Evolutionary conservation across 805 yeast genomes (phyloP).

Genomic region (Saccharomycopsis malanga): DNA sequence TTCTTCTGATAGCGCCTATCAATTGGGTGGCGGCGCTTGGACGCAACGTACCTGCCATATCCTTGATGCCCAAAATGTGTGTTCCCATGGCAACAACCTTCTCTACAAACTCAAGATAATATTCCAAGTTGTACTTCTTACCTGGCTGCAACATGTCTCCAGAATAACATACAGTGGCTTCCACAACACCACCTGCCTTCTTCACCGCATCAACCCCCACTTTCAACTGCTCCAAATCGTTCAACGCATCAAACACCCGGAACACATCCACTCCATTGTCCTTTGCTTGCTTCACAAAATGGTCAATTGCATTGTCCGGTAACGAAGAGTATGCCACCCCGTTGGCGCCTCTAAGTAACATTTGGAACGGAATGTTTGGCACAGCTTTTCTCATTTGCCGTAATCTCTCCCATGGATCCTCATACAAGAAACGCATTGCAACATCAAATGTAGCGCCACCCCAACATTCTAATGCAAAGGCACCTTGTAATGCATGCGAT

Average conservation of each 20-base stretch:
- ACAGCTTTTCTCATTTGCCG: conserved; percentile 80
- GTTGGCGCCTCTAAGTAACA: conserved; percentile 98
- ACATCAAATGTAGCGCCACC: conserved; percentile 99
- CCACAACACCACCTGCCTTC: conserved; percentile 98
- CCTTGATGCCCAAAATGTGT: conserved; percentile 94
- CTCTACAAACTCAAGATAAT: conserved; percentile 77
- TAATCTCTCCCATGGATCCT: conserved; percentile 98
- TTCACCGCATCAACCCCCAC: conserved; percentile 98
- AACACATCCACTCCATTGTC: conserved; percentile 95
- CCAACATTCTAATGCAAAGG: conserved; percentile 98
- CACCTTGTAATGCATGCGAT: conserved; percentile 80
- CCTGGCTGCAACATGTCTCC: conserved; percentile 97
- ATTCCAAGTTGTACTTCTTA: conserved; percentile 91
- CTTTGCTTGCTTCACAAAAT: conserved; percentile 91
- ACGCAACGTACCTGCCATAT: conserved; percentile 99
- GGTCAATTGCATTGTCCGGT: conserved; percentile 98
- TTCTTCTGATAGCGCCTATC: conserved; percentile 72
- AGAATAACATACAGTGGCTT: conserved; percentile 96
- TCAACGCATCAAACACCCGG: conserved; percentile 96
- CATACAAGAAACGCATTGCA: conserved; percentile 95
- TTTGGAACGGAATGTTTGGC: conserved; percentile 98
- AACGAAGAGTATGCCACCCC: conserved; percentile 97
- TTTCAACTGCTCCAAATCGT: conserved; percentile 91
- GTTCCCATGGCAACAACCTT: conserved; percentile 90
- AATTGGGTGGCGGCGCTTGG: conserved; percentile 86